Base-by-base conservation (phyloP, 2,329 filamentous ascomycete genomes). In the Rhynchosporium agropyri region DNA sequence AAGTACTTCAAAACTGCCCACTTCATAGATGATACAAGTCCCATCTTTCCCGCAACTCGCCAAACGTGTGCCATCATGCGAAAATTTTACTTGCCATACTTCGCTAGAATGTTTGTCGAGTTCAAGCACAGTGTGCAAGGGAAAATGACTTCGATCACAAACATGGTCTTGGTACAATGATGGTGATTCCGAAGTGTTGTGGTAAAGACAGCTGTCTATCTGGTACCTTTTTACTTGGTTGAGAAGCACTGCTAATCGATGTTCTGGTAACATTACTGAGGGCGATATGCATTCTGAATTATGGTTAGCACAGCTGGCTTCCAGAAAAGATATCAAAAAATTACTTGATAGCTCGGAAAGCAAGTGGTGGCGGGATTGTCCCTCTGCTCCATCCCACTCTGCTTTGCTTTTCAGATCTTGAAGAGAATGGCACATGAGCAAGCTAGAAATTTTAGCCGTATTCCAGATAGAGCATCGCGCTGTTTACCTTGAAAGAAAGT, bases 261-360 rank as follows among this genome's bases (percentile, higher is more conserved):
- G 91, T 73, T 97, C 91, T 1, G 95, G 95, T 60, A 99, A 89
- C 93, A 99, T 98, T 50, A 97, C 91, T 3, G 92, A 95, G 0
- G 95, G 94, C 1, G 95, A 97, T 75, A 99, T 96, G 62, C 87
- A 97, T 80, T 84, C 90, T 94, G 69, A 20, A 64, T 20, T 7
- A 20, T 49, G 45, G 61, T 78, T 60, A 75, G 65, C 56, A 58
- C 40, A 55, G 60, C 33, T 8, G 28, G 3, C n/a, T 26, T 45
- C 9, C n/a, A 6, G 15, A 13, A 36, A 26, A 38, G 29, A 50
- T 3, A 29, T 31, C 20, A 20, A n/a, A 26, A 49, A 77, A 85
- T 77, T 79, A 95, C 90, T 91, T 29, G 93, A 97, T 40, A 98
- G 79, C 64, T 95, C 86, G 0, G 90, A 91, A 26, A 98, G 83